phyloP scores from a whole-genome alignment of 768 basidiomycete species.

The Gymnopilus dilepis region DNA sequence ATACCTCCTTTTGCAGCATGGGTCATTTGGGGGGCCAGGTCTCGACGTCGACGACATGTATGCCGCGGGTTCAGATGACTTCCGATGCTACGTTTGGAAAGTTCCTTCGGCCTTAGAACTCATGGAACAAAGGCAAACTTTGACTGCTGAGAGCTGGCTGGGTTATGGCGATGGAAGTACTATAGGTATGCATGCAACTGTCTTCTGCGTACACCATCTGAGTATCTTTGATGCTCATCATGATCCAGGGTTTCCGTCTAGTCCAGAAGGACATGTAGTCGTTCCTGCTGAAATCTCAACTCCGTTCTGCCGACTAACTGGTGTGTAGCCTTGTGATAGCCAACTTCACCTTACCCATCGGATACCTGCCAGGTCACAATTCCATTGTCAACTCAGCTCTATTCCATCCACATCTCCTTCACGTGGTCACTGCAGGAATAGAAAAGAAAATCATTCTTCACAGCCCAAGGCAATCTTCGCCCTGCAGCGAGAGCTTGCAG shows the following conservation, averaged over 20 bases:
- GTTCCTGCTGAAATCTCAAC: constrained; percentile 68
- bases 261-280: constrained; percentile 44
- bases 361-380: constrained; percentile 55
- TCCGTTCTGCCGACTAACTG: constrained; percentile 64
- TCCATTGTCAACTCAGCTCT: constrained; percentile 79
- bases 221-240: background rate
- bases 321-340: constrained; percentile 36
- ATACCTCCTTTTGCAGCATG: constrained; percentile 53
- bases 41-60: constrained; percentile 62
- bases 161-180: constrained; percentile 35
- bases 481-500: constrained; percentile 55
- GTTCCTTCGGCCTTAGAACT: constrained; percentile 59
- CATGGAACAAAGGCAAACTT: constrained; percentile 46
- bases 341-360: background rate
- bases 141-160: constrained; percentile 54
- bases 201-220: background rate
- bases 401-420: constrained; percentile 73
- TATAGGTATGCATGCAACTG: constrained; percentile 39
- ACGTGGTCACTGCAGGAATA: constrained; percentile 73
- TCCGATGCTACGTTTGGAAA: constrained; percentile 79
- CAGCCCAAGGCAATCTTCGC: constrained; percentile 60
- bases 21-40: constrained; percentile 71
- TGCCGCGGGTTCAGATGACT: constrained; percentile 84
- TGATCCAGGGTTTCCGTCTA: constrained; percentile 36
- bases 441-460: constrained; percentile 75